Conservation (phyloP, 2,329 filamentous ascomycete species). For the Neonectria magnoliae region DNA sequence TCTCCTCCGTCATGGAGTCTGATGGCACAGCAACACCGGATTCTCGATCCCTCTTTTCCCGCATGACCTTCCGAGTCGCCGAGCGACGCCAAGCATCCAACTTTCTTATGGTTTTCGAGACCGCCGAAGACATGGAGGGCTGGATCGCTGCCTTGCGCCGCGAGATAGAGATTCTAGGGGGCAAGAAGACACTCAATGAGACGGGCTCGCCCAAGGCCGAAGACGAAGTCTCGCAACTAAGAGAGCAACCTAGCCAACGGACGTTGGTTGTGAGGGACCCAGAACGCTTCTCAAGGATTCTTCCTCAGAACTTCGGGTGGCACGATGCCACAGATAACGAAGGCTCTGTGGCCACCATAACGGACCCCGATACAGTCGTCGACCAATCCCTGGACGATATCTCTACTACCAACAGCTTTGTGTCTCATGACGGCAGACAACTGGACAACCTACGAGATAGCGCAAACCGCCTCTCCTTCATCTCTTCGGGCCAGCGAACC, state of each 20-base stretch:
- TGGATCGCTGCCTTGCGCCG: conserved; percentile 77
- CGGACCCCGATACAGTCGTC: conserved; percentile 41
- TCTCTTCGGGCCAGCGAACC: conserved; percentile 70
- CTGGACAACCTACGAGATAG: conserved; percentile 67
- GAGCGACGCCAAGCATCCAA: conserved; percentile 69
- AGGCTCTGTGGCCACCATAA: conserved; percentile 26
- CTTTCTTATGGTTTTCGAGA: conserved; percentile 78
- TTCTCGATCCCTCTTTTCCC: conserved; percentile 71
- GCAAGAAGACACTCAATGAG: conserved; percentile 70
- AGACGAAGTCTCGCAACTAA: conserved; percentile 47
- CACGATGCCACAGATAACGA: conserved; percentile 26
- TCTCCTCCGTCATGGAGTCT: conserved; percentile 72
- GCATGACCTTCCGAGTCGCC: conserved; percentile 65
- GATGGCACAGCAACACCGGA: conserved; percentile 62
- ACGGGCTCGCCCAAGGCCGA: conserved; percentile 63
- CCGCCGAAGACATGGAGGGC: conserved; percentile 76
- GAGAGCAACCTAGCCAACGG: conserved; percentile 56
- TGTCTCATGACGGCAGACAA: conserved; percentile 68
- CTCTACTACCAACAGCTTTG: conserved; percentile 66
- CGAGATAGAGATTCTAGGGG: conserved; percentile 76
- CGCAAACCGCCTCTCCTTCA: conserved; percentile 65
- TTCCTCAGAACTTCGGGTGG: conserved; percentile 28
- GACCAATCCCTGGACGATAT: conserved; percentile 62
- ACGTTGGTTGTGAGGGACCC: conserved; percentile 60
- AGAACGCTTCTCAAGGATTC: conserved; percentile 54